These are phyloP conservation scores for Pisolithus sp. DNA, from an alignment of 768 basidiomycete species.

Conservation along the genomic window DNA sequence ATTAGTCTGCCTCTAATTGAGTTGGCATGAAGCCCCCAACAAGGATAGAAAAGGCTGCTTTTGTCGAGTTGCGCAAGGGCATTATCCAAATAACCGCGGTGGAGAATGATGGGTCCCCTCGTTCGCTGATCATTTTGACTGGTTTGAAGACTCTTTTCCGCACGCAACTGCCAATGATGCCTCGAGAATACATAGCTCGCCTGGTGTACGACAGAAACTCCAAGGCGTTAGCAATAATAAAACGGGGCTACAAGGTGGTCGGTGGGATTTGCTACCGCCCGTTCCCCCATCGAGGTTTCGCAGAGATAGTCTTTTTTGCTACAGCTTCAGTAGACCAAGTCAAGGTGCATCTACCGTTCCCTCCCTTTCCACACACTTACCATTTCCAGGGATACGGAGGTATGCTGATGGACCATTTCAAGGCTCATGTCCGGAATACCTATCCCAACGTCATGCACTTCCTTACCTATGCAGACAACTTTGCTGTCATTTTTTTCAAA, in stretches of 20 bases:
- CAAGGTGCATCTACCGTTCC: constrained; percentile 51
- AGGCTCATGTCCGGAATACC: constrained; percentile 78
- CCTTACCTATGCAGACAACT: constrained; percentile 98
- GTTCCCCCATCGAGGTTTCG: constrained; percentile 90
- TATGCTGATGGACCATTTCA: constrained; percentile 98
- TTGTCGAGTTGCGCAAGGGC: constrained; percentile 71
- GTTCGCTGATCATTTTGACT: constrained; percentile 79
- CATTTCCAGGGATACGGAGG: constrained; percentile 85
- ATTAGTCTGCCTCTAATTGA: not conserved
- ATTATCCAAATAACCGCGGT: constrained; percentile 82
- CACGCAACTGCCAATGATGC: constrained; percentile 98
- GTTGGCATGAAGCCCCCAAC: constrained; percentile 38
- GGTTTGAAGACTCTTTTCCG: constrained; percentile 97
- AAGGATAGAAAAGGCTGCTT: constrained; percentile 71
- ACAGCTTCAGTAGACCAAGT: constrained; percentile 95
- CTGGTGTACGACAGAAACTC: constrained; percentile 92
- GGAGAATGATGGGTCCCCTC: constrained; percentile 71
- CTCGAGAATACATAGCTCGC: constrained; percentile 94
- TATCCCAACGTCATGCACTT: constrained; percentile 91
- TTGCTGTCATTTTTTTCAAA: constrained; percentile 97
- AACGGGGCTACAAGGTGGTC: constrained; percentile 90
- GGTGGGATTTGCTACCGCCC: constrained; percentile 97
- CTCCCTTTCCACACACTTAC: not conserved
- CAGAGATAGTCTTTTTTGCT: constrained; percentile 98
- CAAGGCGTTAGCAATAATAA: constrained; percentile 90